Evolutionary conservation across 2,329 filamentous ascomycete genomes (phyloP), one percentile per base, ranked within the genome.

Genomic region (Cladosporium velox): DNA sequence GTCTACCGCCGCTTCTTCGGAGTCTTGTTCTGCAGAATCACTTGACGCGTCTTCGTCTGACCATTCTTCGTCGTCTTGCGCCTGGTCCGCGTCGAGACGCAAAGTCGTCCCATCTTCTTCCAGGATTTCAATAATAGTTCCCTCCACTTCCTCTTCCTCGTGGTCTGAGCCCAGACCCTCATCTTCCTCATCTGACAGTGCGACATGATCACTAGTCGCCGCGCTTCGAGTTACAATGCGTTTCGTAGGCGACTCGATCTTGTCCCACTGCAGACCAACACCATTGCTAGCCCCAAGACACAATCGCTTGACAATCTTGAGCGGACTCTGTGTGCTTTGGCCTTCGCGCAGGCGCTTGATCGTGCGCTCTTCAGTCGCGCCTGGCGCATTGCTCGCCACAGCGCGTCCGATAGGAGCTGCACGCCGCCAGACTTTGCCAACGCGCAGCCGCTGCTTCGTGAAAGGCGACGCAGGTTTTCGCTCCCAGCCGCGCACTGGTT

Each of bases 401-500:
- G 54, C 54, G 15, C 30, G 41, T 28, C 44, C 51, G 32, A 35
- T 14, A 21, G 34, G 30, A 34, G 51, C 26, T 5, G 68, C 61
- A 59, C 82, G 76, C 61, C 81, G 81, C 81, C 82, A 84, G 38
- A 85, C 79, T 69, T 82, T 83, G 11, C 72, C 72, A 14, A 72
- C 70, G 12, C 70, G 67, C 32, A 75, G 65, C 32, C 69, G 69
- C n/a, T 67, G 65, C 68, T 79, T 79, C 24, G 78, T 75, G 64
- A 77, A 76, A 14, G 80, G 80, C 14, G 77, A 77, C 66, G 80
- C 74, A 7, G 81, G 79, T 65, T 77, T 78, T 59, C 83, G 78
- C 65, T 85, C 83, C 82, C 82, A 85, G 57, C 76, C 82, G 57
- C 82, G 80, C 21, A 79, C 80, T 4, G 79, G 75, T 59, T 79